Evolutionary conservation across 495 filamentous ascomycete species (phyloP).

Genomic region (Neurospora cerealis): DNA sequence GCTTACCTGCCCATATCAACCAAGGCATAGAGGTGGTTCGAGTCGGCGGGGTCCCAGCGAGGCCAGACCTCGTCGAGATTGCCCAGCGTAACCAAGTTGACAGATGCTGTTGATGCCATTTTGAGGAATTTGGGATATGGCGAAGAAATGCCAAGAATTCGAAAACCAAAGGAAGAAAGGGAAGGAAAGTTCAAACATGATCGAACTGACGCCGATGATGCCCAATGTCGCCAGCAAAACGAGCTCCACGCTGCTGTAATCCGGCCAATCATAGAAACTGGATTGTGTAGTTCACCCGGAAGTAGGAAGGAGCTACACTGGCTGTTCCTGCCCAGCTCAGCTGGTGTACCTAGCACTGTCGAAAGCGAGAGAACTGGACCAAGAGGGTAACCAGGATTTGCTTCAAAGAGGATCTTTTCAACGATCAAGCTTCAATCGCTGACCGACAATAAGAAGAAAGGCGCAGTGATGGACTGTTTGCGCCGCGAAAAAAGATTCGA

Average conservation of each 20-base stretch:
- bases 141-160: no score
- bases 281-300: background rate
- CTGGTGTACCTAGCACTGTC: background rate
- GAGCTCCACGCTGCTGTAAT: background rate
- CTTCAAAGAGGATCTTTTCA: background rate
- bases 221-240: background rate
- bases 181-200: background rate
- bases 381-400: background rate
- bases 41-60: constrained; percentile 28
- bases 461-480: background rate
- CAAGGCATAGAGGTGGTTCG: constrained; percentile 44
- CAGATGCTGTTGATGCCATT: constrained; percentile 17
- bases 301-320: background rate
- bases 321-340: background rate
- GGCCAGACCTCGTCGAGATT: constrained; percentile 41
- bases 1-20: constrained; percentile 70
- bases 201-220: background rate
- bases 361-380: background rate
- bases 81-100: constrained; percentile 38
- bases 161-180: background rate
- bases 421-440: background rate
- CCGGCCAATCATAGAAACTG: background rate
- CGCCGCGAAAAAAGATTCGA: background rate
- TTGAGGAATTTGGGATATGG: no score
- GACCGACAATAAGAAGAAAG: background rate